Conservation (phyloP, 225 moss, liverwort and hornwort species). For the Anthoceros angustus region DNA sequence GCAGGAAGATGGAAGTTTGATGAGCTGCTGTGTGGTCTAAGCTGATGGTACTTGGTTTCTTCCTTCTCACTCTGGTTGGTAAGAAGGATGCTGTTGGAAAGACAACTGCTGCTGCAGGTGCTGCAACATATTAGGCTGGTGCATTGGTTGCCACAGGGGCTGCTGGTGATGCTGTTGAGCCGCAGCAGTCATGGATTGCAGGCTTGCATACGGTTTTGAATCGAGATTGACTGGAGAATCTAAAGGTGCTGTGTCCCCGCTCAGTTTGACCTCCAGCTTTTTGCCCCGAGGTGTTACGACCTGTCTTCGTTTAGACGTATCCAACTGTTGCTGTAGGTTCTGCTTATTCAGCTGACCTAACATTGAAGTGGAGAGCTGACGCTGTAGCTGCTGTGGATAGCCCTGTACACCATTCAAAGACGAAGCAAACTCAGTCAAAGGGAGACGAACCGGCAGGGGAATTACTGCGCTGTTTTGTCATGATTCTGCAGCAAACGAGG, state of each 20-base stretch:
- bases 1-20: background rate
- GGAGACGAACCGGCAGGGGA: too few species aligned
- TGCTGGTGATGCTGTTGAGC: background rate
- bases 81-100: background rate
- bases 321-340: background rate
- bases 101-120: background rate
- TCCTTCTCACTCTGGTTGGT: background rate
- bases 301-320: constrained; percentile 1
- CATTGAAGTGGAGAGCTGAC: background rate
- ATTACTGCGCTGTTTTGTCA: too few species aligned
- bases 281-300: background rate
- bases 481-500: background rate
- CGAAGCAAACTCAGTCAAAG: background rate
- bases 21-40: too few species aligned
- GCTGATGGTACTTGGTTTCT: too few species aligned
- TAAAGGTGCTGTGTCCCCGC: background rate
- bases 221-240: background rate
- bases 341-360: background rate
- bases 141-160: background rate
- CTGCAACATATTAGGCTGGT: background rate
- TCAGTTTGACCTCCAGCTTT: background rate
- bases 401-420: background rate
- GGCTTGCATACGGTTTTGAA: background rate
- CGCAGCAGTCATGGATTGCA: background rate
- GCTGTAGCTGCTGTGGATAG: background rate